Conservation (phyloP, 495 filamentous ascomycete species). For the Penicillium maclennaniae region DNA sequence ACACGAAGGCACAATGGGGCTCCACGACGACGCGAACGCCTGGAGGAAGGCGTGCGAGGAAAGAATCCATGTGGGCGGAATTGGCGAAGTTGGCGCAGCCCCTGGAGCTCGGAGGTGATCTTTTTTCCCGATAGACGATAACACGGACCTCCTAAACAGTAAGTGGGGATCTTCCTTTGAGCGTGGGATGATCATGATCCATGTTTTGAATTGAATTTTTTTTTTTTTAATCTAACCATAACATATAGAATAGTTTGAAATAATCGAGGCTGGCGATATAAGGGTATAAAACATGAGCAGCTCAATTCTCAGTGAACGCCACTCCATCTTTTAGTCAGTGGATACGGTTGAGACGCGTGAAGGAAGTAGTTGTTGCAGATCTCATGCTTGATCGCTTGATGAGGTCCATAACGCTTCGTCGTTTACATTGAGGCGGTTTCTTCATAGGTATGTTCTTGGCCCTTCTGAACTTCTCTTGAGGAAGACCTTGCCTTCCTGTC, state of each 20-base stretch:
- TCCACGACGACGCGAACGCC: conserved; percentile 22
- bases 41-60: conserved; percentile 25
- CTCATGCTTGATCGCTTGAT: too few relatives aligned
- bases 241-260: not conserved
- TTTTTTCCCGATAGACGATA: conserved; percentile 19
- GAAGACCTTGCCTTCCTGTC: too few relatives aligned
- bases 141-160: not conserved
- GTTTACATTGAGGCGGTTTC: too few relatives aligned
- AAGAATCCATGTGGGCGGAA: conserved; percentile 27
- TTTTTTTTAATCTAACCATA: too few relatives aligned
- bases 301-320: not conserved
- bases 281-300: not conserved
- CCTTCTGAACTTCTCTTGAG: too few relatives aligned
- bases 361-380: too few relatives aligned
- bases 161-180: not conserved
- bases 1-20: conserved; percentile 10
- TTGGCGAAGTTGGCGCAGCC: conserved; percentile 12
- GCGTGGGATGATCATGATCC: not conserved
- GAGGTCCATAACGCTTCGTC: too few relatives aligned
- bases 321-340: too few relatives aligned
- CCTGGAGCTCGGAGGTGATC: conserved; percentile 8
- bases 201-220: too few relatives aligned
- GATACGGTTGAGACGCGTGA: too few relatives aligned
- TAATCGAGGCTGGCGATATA: not conserved
- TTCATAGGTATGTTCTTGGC: too few relatives aligned